Base-by-base conservation (phyloP, 768 basidiomycete species). In the Suillus cothurnatus region DNA sequence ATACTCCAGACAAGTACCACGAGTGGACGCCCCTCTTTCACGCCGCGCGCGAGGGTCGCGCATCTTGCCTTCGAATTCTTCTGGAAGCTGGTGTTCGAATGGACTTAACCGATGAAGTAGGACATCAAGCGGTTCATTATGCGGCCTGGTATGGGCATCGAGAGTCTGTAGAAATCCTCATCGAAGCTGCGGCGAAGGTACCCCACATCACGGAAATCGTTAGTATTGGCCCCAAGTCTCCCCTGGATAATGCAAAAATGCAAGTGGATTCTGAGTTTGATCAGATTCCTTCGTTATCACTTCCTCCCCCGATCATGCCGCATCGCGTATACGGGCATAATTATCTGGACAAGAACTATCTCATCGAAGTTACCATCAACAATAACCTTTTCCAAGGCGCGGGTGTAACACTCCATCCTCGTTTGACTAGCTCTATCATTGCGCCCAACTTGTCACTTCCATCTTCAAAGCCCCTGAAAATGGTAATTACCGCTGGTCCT, bases 11-110 rank as follows among this genome's bases (percentile, higher is more conserved):
- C 83, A 99, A 96, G 78, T 99, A 97, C 77, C 92, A 97, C 73
- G 94, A 97, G 75, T 98, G 97, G 95, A 99, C 96, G 8, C 97
- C 97, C 31, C 83, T 99, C 52, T 95, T 96, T 73, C 96, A 99
- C 76, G 95, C 97, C 3, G 91, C 95, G 6, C 89, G 94, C 43
- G 90, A 94, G 67, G 95, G 96, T 1, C 91, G 89, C 68, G 77
- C 83, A 21, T 81, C 81, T 8, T 97, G 93, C 72, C 85, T 98
- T 49, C 79, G 80, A 45, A 83, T 92, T n/a, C 84, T 99, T 26
- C 81, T 99, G 9, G 85, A 88, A 56, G 93, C 92, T 7, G 91
- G 93, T 7, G 86, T 89, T 67, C 86, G 90, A 61, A 86, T 92
- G n/a, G 84, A 89, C 70, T 83, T 84, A 43, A 81, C 81, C 39